Percentiles rank a stretch among this genome's conserved stretches.
Conservation (phyloP, 805 yeast species). For the Zygosaccharomyces gambellarensis region DNA sequence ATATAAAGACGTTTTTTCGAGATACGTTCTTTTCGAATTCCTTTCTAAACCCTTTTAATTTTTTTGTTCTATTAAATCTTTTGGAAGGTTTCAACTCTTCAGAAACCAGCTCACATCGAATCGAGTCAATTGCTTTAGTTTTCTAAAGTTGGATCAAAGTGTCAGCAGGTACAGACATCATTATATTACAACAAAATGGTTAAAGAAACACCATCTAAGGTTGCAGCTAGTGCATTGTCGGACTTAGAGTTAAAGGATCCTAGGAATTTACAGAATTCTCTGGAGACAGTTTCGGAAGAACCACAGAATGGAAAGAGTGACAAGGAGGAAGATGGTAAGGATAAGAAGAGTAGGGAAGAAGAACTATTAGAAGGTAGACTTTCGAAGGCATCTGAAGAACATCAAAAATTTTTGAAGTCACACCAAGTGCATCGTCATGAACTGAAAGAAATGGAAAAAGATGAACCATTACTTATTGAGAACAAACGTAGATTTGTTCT, state of each 20-base stretch:
- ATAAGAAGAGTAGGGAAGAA: constrained; percentile 18
- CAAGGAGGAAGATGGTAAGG: constrained; percentile 17
- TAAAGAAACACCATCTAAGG: constrained; percentile 69
- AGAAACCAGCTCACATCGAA: background rate
- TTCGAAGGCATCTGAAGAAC: constrained; percentile 38
- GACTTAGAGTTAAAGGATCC: constrained; percentile 46
- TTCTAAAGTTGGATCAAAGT: background rate
- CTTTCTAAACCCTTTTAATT: background rate
- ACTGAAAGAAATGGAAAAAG: constrained; percentile 70
- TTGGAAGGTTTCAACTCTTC: background rate
- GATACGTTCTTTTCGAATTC: background rate
- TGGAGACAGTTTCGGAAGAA: constrained; percentile 41
- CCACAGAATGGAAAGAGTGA: constrained; percentile 19
- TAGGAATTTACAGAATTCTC: constrained; percentile 39
- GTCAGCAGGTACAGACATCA: background rate
- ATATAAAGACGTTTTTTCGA: background rate
- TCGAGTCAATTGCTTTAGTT: background rate
- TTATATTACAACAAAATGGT: constrained; percentile 6
- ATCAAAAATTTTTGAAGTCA: constrained; percentile 50
- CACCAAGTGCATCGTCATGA: constrained; percentile 70
- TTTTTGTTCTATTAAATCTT: background rate
- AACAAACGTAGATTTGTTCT: constrained; percentile 86
- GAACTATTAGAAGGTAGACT: constrained; percentile 28
- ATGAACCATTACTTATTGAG: constrained; percentile 83
- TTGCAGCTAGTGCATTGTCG: constrained; percentile 52